A percentile compares a stretch with the other conserved stretches of the same genome.
Evolutionary conservation across 768 basidiomycete genomes (phyloP).

Genomic region (Mycena crocata): DNA sequence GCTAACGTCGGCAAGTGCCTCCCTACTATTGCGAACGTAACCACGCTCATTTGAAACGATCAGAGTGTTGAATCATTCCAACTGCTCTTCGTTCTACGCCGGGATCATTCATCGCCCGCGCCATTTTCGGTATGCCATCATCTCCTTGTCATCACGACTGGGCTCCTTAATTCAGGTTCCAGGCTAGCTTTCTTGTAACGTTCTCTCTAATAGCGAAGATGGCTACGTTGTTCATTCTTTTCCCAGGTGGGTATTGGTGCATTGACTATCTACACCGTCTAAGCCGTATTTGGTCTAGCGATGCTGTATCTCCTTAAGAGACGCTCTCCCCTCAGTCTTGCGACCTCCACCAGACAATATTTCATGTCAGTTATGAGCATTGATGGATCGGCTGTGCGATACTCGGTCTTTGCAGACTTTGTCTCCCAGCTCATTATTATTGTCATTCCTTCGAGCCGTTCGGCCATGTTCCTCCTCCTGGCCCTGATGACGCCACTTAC

Average conservation of each 20-base stretch:
- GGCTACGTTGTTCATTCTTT: slow-evolving; percentile 16
- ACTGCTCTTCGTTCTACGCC: slow-evolving; percentile 16
- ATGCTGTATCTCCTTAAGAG: slow-evolving; percentile 24
- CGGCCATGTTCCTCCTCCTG: slow-evolving; percentile 17
- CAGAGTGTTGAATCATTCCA: slow-evolving; percentile 23
- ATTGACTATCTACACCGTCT: not conserved
- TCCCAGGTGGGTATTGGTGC: slow-evolving; percentile 19
- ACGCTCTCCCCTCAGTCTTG: slow-evolving; percentile 26
- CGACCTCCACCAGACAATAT: slow-evolving; percentile 28
- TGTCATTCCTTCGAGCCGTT: slow-evolving; percentile 16
- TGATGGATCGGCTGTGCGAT: slow-evolving; percentile 25
- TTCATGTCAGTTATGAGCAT: slow-evolving; percentile 24
- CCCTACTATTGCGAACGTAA: not conserved
- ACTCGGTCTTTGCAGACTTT: slow-evolving; percentile 15
- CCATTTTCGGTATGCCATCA: slow-evolving; percentile 12
- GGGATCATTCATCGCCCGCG: not conserved
- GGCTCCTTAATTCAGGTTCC: not conserved
- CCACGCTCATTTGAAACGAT: not conserved
- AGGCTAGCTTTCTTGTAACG: slow-evolving; percentile 17
- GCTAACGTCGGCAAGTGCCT: slow-evolving; percentile 23
- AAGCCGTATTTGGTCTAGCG: not conserved
- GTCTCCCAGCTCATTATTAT: slow-evolving; percentile 25
- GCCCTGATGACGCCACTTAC: slow-evolving; percentile 26
- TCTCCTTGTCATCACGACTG: not conserved
- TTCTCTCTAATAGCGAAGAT: slow-evolving; percentile 15